phyloP scores from a whole-genome alignment of 2,329 filamentous ascomycete species.

The Fusarium euwallaceae region DNA sequence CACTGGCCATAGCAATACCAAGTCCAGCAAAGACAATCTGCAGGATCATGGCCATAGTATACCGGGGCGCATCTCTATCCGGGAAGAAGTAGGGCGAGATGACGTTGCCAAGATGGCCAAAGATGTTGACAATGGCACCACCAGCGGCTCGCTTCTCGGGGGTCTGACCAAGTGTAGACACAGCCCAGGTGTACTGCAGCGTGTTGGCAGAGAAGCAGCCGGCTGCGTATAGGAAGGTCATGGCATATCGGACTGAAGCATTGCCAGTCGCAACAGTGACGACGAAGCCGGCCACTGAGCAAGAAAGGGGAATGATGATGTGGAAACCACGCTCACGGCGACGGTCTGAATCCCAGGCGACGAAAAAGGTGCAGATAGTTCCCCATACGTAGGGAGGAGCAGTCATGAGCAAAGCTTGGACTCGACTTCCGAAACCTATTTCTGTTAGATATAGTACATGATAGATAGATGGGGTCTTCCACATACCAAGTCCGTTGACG shows the following conservation, averaged over 20 bases:
- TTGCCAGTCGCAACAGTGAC: constrained; percentile 68
- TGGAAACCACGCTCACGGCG: constrained; percentile 73
- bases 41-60: constrained; percentile 46
- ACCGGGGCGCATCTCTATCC: constrained; percentile 46
- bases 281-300: constrained; percentile 70
- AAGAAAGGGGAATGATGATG: constrained; percentile 66
- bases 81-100: constrained; percentile 57
- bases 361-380: constrained; percentile 67
- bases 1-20: constrained; percentile 15
- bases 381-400: constrained; percentile 69
- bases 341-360: constrained; percentile 72
- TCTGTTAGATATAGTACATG: neutral
- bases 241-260: constrained; percentile 35
- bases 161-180: constrained; percentile 50
- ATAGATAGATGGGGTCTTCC: no score
- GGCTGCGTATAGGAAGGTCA: constrained; percentile 39
- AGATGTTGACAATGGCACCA: constrained; percentile 53
- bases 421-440: constrained; percentile 58
- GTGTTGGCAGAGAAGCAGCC: constrained; percentile 50
- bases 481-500: constrained; percentile 65
- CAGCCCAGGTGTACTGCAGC: constrained; percentile 53
- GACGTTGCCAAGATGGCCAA: constrained; percentile 55
- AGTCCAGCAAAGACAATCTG: constrained; percentile 33
- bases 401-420: constrained; percentile 67
- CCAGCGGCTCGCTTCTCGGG: constrained; percentile 55